phyloP scores from a whole-genome alignment of 164 flowering plant genomes.

The Pachysandra terminalis region DNA sequence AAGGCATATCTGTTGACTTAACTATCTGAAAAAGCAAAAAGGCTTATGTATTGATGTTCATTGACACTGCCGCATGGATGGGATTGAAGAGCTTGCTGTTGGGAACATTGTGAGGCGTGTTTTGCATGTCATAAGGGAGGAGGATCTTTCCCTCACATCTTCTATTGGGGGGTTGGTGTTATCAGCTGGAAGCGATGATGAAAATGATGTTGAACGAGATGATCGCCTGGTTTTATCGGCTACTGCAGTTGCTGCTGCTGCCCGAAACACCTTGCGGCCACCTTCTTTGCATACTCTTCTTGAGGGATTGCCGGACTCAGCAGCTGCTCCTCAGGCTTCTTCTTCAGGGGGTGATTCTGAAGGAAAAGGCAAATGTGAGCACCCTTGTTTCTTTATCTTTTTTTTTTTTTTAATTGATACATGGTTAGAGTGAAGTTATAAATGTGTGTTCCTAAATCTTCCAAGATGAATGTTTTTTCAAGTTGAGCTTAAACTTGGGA shows the following conservation, averaged over 20 bases:
- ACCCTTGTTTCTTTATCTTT: no score
- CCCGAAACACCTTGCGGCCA: conserved; percentile 82
- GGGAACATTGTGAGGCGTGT: conserved; percentile 97
- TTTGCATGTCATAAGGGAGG: conserved; percentile 91
- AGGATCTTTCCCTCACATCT: conserved; percentile 83
- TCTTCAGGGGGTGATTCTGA: conserved; percentile 99
- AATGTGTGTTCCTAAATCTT: no score
- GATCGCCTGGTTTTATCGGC: conserved; percentile 74
- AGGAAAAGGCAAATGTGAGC: conserved; percentile 91
- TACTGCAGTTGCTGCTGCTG: conserved; percentile 88
- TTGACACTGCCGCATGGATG: conserved; percentile 14
- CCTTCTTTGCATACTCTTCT: conserved; percentile 95
- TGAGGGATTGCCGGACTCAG: conserved; percentile 73
- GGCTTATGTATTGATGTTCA: background rate
- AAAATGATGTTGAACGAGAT: conserved; percentile 50
- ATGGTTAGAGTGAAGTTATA: no score
- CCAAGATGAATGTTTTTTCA: no score
- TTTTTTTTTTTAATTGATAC: background rate
- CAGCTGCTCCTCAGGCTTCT: conserved; percentile 62
- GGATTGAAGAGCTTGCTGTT: conserved; percentile 87
- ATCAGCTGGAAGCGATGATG: conserved; percentile 81
- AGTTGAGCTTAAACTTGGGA: no score
- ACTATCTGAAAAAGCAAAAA: no score
- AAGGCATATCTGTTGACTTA: background rate
- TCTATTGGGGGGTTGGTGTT: conserved; percentile 70